A percentile compares a stretch with the other conserved stretches of the same genome.
phyloP scores from a whole-genome alignment of 805 yeast genomes.

The Kodamaea restingae region DNA sequence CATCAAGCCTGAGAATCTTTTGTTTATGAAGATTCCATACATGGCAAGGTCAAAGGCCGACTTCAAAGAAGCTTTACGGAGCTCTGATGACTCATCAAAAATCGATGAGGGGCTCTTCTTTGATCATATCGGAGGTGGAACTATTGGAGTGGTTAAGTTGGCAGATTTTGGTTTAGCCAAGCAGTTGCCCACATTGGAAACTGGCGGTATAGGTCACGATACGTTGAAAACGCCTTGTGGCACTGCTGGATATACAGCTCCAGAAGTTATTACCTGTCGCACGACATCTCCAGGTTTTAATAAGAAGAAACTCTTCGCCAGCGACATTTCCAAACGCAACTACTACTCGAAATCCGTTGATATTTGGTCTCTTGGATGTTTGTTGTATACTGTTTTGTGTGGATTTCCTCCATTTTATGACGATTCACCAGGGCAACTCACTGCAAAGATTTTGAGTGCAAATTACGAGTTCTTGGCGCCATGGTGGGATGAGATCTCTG shows the following conservation, averaged over 20 bases:
- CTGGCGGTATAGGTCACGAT: constrained; percentile 2
- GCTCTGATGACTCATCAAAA: constrained; percentile 57
- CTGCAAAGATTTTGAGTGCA: constrained; percentile 67
- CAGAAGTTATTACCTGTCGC: constrained; percentile 54
- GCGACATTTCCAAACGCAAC: constrained; percentile 35
- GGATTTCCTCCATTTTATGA: constrained; percentile 79
- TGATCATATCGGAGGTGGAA: constrained; percentile 55
- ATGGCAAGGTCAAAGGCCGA: constrained; percentile 36
- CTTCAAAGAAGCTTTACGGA: constrained; percentile 30
- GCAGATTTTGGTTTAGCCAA: constrained; percentile 73
- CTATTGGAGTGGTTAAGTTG: constrained; percentile 58
- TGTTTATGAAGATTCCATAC: constrained; percentile 54
- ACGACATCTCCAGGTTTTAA: constrained; percentile 8
- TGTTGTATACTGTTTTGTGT: constrained; percentile 61
- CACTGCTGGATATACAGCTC: constrained; percentile 73
- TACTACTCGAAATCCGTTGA: constrained; percentile 65
- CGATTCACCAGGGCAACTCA: constrained; percentile 57
- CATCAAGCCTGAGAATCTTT: constrained; percentile 75
- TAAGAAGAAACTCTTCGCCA: constrained; percentile 11
- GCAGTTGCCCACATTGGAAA: constrained; percentile 30
- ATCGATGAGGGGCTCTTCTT: constrained; percentile 58
- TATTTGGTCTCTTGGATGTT: constrained; percentile 73
- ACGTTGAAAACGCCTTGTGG: constrained; percentile 69
- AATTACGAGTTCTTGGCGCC: constrained; percentile 72
- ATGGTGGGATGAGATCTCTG: constrained; percentile 84